Evolutionary conservation across 805 yeast species (phyloP), one percentile per base, ranked within the genome.

Genomic region (Kluyveromyces nonfermentans): DNA sequence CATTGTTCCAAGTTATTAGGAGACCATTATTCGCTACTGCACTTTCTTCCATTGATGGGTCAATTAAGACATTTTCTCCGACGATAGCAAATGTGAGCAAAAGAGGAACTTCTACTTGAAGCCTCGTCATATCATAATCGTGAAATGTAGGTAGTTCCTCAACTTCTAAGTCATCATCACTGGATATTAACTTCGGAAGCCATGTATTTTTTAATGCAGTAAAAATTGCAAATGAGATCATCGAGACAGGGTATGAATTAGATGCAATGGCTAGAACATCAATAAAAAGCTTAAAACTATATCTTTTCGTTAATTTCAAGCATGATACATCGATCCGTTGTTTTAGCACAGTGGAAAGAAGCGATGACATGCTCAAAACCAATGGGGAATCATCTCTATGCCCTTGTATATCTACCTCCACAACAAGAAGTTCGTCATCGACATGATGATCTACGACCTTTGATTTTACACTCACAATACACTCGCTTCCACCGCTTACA

Each of bases 61-160:
- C 98, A 20, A 89, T 69, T 8, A 81, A 73, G 41, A 73, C 68
- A 44, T 78, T 78, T 12, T 68, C 56, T 1, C 90, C 95, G 0
- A 86, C 76, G 5, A 84, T 68, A 0, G 95, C 95, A 21, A 83
- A 64, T 0, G 90, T 77, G 52, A 93, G 78, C 33, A 85, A 66
- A 15, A 90, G 62, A 0, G 97, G 95, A 37, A 74, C 71, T 63
- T 77, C 33, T 56, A 71, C 44, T 51, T 70, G 21, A 81, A 77
- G 47, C 67, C 69, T 55, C 70, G 82, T 89, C 84, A 90, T 51
- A 49, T 69, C 73, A 52, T 87, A 95, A 55, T 89, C 97, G 34
- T 89, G 80, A 55, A 90, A 89, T 0, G 86, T 82, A 1, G 97
- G 97, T 49, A 85, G 81, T 61, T 89, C 96, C 58, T 83, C 95